Evolutionary conservation across 306 rosid species (phyloP), one percentile per base, ranked within the genome.

Genomic region (Sicyos edulis): DNA sequence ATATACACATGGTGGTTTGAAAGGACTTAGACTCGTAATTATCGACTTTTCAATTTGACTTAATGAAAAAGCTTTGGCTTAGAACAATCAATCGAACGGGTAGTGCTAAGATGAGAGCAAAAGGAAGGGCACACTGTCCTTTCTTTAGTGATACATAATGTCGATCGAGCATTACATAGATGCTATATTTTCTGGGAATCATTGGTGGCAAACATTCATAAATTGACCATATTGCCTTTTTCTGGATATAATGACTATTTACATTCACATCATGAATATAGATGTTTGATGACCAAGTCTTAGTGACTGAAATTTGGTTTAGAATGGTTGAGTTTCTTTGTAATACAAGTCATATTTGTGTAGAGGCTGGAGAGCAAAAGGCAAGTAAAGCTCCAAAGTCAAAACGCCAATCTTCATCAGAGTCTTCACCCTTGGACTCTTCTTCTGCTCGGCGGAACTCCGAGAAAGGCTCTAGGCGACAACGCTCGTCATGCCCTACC

Each of bases 381-480:
- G 15, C 6, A 40, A 70, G 6, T 19, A 79, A 75, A 7, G 52
- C 16, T 64, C 80, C 87, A 15, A 87, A 15, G 80, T 34, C 91
- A 0, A 80, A 76, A 50, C 79, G 72, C 11, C 79, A 80, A n/a
- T 74, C 85, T 20, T 37, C 75, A 2, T 75, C 51, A 19, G 70
- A 82, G 0, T 54, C 5, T 2, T 77, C 90, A 0, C 13, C 77
- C 1, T 7, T 49, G 4, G 61, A 12, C 74, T 86, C 89, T 70
- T 86, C 89, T 67, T 82, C 82, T 8, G 14, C 71, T 7, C 69
- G 60, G 22, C 51, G 71, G 52, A 49, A 77, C 54, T 45, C 76
- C 3, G 78, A 74, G 69, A 88, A 78, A 83, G 44, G 47, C n/a
- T 9, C 85, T 0, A 85, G 96, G 70, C 81, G 86, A 44, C 80